Evolutionary conservation across 2,329 filamentous ascomycete genomes (phyloP).

Genomic region (Epichloe sp.): DNA sequence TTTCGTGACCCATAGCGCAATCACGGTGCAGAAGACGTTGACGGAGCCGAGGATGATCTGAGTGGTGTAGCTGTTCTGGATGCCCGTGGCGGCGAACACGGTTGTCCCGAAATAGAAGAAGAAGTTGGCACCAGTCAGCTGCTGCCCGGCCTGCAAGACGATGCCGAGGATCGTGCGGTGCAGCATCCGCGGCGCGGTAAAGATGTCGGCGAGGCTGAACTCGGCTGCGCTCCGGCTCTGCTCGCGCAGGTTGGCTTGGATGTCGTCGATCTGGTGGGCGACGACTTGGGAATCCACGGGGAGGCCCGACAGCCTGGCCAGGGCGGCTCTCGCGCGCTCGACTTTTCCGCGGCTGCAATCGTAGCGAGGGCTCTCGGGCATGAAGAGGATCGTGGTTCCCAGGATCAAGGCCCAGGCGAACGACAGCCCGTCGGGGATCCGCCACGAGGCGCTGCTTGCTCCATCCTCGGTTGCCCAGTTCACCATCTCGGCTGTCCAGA

Average conservation of each 20-base stretch:
- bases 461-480: slow-evolving; percentile 46
- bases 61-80: slow-evolving; percentile 51
- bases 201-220: slow-evolving; percentile 44
- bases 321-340: slow-evolving; percentile 34
- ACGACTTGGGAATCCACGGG: slow-evolving; percentile 25
- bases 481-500: slow-evolving; percentile 44
- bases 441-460: slow-evolving; percentile 40
- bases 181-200: slow-evolving; percentile 53
- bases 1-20: slow-evolving; percentile 51
- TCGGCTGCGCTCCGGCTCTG: slow-evolving; percentile 32
- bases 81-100: slow-evolving; percentile 52
- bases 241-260: slow-evolving; percentile 35
- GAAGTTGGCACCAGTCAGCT: slow-evolving; percentile 56
- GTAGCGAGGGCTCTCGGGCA: slow-evolving; percentile 42
- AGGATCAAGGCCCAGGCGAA: slow-evolving; percentile 42
- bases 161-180: slow-evolving; percentile 52
- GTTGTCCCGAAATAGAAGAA: slow-evolving; percentile 56
- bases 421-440: slow-evolving; percentile 45
- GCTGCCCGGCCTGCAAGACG: slow-evolving; percentile 50
- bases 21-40: slow-evolving; percentile 54
- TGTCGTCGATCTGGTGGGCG: slow-evolving; percentile 36
- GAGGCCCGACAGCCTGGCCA: slow-evolving; percentile 32
- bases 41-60: slow-evolving; percentile 56
- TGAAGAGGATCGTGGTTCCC: slow-evolving; percentile 34
- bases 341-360: slow-evolving; percentile 33